Conservation (phyloP, 306 rosid species). For the Fragaria ananassa region DNA sequence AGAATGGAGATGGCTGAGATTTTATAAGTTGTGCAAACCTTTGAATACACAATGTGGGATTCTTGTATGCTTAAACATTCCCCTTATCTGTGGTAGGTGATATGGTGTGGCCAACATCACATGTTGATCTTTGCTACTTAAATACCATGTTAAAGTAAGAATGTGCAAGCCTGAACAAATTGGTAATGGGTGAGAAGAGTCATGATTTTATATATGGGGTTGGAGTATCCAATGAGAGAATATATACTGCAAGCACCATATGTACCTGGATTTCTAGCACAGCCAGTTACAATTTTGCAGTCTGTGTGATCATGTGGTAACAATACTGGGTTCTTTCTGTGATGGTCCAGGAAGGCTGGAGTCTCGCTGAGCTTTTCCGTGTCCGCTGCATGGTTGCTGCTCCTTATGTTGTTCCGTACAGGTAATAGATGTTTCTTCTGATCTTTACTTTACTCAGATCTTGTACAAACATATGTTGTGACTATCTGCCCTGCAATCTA, state of each 20-base stretch:
- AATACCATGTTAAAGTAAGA: background rate
- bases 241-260: background rate
- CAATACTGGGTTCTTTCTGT: constrained; percentile 22
- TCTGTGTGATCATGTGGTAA: constrained; percentile 1
- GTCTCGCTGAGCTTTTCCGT: constrained; percentile 63
- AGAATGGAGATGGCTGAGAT: background rate
- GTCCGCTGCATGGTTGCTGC: constrained; percentile 75
- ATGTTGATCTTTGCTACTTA: background rate
- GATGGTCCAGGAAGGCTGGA: constrained; percentile 85
- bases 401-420: constrained; percentile 81
- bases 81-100: background rate
- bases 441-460: constrained; percentile 4
- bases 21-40: background rate
- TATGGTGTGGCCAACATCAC: background rate
- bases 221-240: background rate
- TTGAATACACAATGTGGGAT: too few species aligned
- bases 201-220: background rate
- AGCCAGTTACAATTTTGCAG: background rate
- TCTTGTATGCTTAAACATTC: background rate
- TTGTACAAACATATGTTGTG: background rate
- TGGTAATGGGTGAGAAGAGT: background rate
- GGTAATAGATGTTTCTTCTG: constrained; percentile 30
- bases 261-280: background rate
- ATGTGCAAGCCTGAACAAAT: background rate
- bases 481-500: background rate